These are phyloP conservation scores for Phalaenopsis aphrodite DNA, from an alignment of 106 monocot species.

Conservation along the genomic window DNA sequence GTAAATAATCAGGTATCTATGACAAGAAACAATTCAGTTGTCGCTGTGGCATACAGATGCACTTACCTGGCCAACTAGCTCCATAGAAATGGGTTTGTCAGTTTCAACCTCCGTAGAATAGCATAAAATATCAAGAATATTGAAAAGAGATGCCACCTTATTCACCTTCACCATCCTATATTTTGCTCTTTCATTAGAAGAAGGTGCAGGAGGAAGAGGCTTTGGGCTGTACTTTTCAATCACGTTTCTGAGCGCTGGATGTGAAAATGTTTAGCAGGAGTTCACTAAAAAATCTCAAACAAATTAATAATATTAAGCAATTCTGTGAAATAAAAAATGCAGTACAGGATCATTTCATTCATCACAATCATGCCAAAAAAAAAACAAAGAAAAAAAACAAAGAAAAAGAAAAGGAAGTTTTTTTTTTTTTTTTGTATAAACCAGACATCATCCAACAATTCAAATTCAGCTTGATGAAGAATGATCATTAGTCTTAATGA, in stretches of 20 bases:
- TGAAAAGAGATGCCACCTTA: constrained; percentile 56
- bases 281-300: neutral
- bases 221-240: constrained; percentile 44
- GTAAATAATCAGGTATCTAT: constrained; percentile 1
- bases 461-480: neutral
- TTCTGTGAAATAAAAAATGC: neutral
- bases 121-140: constrained; percentile 37
- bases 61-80: constrained; percentile 74
- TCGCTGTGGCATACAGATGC: neutral
- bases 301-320: neutral
- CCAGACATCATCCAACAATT: neutral
- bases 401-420: too few relatives aligned
- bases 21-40: neutral
- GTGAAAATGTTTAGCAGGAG: neutral
- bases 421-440: neutral
- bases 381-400: neutral
- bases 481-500: neutral
- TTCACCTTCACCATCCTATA: constrained; percentile 53
- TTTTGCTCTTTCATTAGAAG: constrained; percentile 33
- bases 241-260: constrained; percentile 69
- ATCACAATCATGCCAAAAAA: neutral
- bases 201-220: constrained; percentile 62
- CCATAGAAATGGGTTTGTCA: constrained; percentile 76
- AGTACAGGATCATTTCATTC: neutral
- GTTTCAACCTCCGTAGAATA: constrained; percentile 34